A percentile compares a stretch with the other conserved stretches of the same genome.
phyloP scores from a whole-genome alignment of 2,329 filamentous ascomycete species.

The Tricladium varicosporioides region DNA sequence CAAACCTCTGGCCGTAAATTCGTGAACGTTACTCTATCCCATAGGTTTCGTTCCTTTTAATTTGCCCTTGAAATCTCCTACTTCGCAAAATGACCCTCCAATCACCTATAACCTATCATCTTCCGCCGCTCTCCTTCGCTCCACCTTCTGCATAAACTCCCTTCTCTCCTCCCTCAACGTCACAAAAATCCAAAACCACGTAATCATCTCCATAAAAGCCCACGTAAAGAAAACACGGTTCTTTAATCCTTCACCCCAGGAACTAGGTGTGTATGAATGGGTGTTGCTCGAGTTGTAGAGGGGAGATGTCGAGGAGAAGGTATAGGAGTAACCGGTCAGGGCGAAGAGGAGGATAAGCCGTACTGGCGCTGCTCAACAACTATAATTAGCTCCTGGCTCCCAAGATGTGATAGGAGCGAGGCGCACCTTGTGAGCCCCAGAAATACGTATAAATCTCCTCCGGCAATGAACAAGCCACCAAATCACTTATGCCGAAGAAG shows the following conservation, averaged over 20 bases:
- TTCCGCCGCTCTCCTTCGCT: slow-evolving; percentile 35
- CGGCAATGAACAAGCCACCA: slow-evolving; percentile 65
- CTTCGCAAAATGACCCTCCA: neutral
- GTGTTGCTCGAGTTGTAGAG: slow-evolving; percentile 42
- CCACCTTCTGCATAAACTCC: slow-evolving; percentile 34
- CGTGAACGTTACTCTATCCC: too few relatives aligned
- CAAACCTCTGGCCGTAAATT: too few relatives aligned
- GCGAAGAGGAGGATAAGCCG: slow-evolving; percentile 62
- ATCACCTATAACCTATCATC: slow-evolving; percentile 33
- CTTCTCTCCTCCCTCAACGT: slow-evolving; percentile 64
- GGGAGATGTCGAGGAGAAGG: slow-evolving; percentile 53
- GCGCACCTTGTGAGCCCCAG: slow-evolving; percentile 61
- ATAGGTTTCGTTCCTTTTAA: too few relatives aligned
- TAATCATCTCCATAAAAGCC: slow-evolving; percentile 77
- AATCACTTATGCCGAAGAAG: slow-evolving; percentile 59
- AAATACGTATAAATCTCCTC: slow-evolving; percentile 62
- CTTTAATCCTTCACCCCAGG: slow-evolving; percentile 66
- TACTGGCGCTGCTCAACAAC: slow-evolving; percentile 50
- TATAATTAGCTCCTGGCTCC: too few relatives aligned
- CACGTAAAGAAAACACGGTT: slow-evolving; percentile 85
- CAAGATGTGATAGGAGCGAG: too few relatives aligned
- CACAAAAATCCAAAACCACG: slow-evolving; percentile 84
- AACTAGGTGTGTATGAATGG: slow-evolving; percentile 41
- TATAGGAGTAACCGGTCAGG: slow-evolving; percentile 63
- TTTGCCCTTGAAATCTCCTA: too few relatives aligned